Evolutionary conservation across 441 rosid genomes (phyloP), one percentile per base, ranked within the genome.

Genomic region (Gossypium schwendimanii): DNA sequence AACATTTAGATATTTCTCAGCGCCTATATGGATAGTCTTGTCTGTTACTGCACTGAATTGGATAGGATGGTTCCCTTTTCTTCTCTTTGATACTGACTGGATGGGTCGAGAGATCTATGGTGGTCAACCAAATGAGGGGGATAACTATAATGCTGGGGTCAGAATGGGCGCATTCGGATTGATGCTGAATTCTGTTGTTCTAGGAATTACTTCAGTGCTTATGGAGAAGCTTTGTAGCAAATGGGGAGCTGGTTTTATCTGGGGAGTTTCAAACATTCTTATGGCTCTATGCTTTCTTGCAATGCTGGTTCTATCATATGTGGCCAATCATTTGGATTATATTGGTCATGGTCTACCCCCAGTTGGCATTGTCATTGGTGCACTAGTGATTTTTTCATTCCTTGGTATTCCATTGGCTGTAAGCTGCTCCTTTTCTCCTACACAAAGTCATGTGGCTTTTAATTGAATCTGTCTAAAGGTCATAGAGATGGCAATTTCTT

Each of bases 51-150:
- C 96, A 73, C 77, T 93, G 74, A 93, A 92, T 78, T 95, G 99
- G 98, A 82, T 90, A 58, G 97, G 97, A 75, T 92, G 99, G 98
- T 92, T 95, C 85, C 99, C 99, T 12, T 95, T 88, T 85, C 87
- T 91, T 77, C 89, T 94, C 66, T 92, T 89, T 72, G 99, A 94
- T 82, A 94, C 98, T 72, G 97, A 94, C 78, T 95, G 97, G 97
- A 87, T 92, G 94, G 99, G 99, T 67, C 83, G 98, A 80, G 98
- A 95, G 86, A 88, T 91, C 54, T 95, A 87, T 31, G 92, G 99
- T 31, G 97, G 96, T 44, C 73, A 84, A 73, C 99, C 98, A 44
- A 90, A 91, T 80, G 80, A 78, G 76, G 98, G 97, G 65, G 64
- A 63, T 58, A 74, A 58, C 63, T 95, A 95, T 73, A 85, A 75